These are phyloP conservation scores for Ramularia collo-cygni DNA, from an alignment of 2,329 filamentous ascomycete species.

Conservation along the genomic window DNA sequence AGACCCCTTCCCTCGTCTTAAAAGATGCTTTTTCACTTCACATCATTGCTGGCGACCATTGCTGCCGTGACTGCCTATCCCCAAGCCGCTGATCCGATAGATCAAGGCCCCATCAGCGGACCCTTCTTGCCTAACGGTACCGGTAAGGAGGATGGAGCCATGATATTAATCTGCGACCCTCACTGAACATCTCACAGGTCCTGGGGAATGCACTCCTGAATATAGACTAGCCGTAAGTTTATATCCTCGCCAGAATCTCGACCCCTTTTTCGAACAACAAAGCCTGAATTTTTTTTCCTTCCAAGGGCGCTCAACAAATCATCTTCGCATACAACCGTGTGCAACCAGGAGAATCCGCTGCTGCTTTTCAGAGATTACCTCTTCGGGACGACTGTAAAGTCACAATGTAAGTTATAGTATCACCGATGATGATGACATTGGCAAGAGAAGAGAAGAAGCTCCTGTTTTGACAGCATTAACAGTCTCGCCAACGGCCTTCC, in stretches of 20 bases:
- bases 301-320: constrained; percentile 1
- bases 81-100: constrained; percentile 8
- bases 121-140: constrained; percentile 8
- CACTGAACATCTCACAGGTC: not conserved
- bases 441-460: too few relatives aligned
- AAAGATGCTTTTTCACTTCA: too few relatives aligned
- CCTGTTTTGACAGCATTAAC: not conserved
- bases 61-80: constrained; percentile 1
- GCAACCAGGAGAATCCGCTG: constrained; percentile 5
- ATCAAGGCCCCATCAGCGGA: constrained; percentile 7
- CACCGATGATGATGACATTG: not conserved
- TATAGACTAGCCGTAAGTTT: not conserved
- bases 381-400: constrained; percentile 8
- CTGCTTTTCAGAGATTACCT: constrained; percentile 10
- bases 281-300: too few relatives aligned
- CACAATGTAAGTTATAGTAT: not conserved
- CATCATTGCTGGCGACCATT: too few relatives aligned
- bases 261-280: too few relatives aligned
- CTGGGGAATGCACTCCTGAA: constrained; percentile 7
- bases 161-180: too few relatives aligned
- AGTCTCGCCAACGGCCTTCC: constrained; percentile 4
- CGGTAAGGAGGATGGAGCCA: too few relatives aligned
- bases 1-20: too few relatives aligned
- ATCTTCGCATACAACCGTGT: constrained; percentile 10
- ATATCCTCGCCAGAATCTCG: too few relatives aligned